Evolutionary conservation across 305 asterid species (phyloP), one percentile per base, ranked within the genome.

Genomic region (Fraxinus dipetala): DNA sequence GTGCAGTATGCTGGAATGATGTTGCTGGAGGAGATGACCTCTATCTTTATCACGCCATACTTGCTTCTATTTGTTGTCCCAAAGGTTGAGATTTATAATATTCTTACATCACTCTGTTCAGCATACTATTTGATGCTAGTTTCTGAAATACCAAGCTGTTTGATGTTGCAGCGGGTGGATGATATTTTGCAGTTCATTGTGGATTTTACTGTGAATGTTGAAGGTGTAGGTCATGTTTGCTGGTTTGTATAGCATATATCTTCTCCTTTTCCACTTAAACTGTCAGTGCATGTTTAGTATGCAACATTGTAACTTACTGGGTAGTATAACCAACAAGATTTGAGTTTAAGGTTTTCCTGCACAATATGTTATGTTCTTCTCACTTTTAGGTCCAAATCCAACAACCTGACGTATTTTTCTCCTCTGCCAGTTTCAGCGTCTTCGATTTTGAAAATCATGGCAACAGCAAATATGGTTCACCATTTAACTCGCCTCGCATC

Each of bases 211-310:
- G 90, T 85, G 16, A 91, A 92, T 35, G 91, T 92, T 83, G 98
- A 94, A 87, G 99, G 99, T n/a, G 97, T 96, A 22, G 98, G 98
- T 70, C 91, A 94, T 81, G 94, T 96, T 78, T 96, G 99, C 86
- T 91, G 99, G 99, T 89, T 85, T 20, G 83, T 75, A 48, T 80
- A 56, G 30, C 80, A 5, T 74, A 80, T 8, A 5, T 79, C 13
- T 45, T 45, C 38, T 82, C 48, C 86, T 31, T 76, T 76, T 35
- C 72, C 69, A 34, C 61, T 73, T 45, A n/a, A 72, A 63, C 80
- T 56, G 9, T 63, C n/a, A 9, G 14, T 40, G 26, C 70, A 78
- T 34, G 22, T 48, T 32, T 77, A 31, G 6, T 13, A 74, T 70
- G 48, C 80, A 76, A 24, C 32, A 73, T 26, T 63, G 11, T 24